phyloP scores from a whole-genome alignment of 306 rosid genomes.

The Cucumis melo region DNA sequence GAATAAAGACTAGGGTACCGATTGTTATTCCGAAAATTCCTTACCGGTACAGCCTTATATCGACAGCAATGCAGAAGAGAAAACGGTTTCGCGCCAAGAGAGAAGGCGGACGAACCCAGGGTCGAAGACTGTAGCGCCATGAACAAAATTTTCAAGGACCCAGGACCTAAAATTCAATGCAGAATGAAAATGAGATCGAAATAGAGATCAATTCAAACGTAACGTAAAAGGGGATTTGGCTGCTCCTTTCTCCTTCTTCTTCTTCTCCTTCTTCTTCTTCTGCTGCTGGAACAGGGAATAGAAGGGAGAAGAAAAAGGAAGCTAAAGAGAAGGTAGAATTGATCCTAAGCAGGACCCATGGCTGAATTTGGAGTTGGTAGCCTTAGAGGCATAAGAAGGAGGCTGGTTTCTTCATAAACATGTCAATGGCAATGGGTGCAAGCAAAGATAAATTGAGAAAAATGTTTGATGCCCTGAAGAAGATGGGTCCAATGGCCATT shows the following conservation, averaged over 20 bases:
- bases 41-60: constrained; percentile 18
- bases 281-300: neutral
- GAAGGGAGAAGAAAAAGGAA: neutral
- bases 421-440: neutral
- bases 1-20: constrained; percentile 15
- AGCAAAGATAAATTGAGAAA: constrained; percentile 4
- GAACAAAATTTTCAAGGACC: neutral
- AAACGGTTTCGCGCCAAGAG: constrained; percentile 13
- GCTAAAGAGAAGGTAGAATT: neutral
- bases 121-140: constrained; percentile 32
- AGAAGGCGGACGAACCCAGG: constrained; percentile 11
- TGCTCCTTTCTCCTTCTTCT: neutral
- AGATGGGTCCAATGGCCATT: neutral
- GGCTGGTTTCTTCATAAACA: neutral
- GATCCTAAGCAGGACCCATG: neutral
- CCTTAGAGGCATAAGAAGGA: neutral
- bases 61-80: constrained; percentile 14
- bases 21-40: constrained; percentile 17
- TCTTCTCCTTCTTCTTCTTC: neutral
- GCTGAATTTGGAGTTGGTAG: neutral
- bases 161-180: constrained; percentile 8
- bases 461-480: neutral
- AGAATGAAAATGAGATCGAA: constrained; percentile 2
- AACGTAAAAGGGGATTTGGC: neutral
- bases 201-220: neutral